phyloP scores from a whole-genome alignment of 1,284 basidiomycete genomes.

The Rhodotorula sp. region DNA sequence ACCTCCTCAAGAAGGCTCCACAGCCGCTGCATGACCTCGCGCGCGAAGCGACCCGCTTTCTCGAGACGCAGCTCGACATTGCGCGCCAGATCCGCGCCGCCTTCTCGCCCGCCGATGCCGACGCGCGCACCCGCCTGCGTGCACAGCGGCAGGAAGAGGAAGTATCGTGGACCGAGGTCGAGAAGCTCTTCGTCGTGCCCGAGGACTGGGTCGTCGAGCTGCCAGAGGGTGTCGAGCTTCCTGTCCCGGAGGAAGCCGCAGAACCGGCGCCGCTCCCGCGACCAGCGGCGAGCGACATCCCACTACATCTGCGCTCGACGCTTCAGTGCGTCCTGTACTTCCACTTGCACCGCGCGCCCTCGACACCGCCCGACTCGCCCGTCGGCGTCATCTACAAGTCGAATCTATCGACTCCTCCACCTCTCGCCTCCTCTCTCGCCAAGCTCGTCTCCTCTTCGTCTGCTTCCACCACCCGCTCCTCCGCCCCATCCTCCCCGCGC shows the following conservation, averaged over 20 bases:
- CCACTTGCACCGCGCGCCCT: background rate
- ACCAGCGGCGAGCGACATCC: constrained; percentile 32
- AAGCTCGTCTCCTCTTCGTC: background rate
- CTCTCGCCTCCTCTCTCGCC: constrained; percentile 5
- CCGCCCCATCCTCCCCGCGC: background rate
- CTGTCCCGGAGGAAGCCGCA: background rate
- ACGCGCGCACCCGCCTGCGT: constrained; percentile 25
- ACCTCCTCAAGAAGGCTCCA: constrained; percentile 36
- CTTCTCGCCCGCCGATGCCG: constrained; percentile 7
- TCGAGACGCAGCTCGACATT: constrained; percentile 38
- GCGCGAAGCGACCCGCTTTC: constrained; percentile 34
- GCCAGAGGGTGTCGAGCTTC: background rate
- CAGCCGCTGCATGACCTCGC: constrained; percentile 26
- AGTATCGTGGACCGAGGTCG: constrained; percentile 27
- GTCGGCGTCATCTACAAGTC: constrained; percentile 13
- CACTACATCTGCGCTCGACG: constrained; percentile 17
- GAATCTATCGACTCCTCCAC: constrained; percentile 2
- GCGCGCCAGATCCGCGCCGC: constrained; percentile 26
- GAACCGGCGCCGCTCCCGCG: constrained; percentile 3
- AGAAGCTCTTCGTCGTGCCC: constrained; percentile 17
- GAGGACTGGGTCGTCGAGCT: constrained; percentile 10
- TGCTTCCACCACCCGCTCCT: too few species aligned
- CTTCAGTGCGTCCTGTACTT: constrained; percentile 37
- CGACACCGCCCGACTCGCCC: background rate
- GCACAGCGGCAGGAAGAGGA: constrained; percentile 27